Conservation (phyloP, 2,329 filamentous ascomycete species). For the Chalaropsis thielavioides region DNA sequence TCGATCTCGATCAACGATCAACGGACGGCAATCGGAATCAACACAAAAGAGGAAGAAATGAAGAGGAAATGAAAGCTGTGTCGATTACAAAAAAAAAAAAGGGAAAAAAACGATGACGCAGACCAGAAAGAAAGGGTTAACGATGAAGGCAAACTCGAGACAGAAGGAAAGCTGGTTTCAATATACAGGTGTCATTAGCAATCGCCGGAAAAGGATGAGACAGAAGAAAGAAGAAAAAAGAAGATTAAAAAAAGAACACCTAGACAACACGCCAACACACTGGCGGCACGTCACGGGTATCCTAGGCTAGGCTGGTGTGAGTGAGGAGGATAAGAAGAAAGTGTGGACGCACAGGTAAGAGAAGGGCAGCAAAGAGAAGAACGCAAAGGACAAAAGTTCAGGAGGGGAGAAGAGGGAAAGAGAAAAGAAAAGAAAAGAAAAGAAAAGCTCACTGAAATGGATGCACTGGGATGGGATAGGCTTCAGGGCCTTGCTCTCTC, state of each 20-base stretch:
- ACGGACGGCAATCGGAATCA: slow-evolving; percentile 6
- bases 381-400: background rate
- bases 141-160: slow-evolving; percentile 1
- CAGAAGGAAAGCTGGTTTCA: slow-evolving; percentile 17
- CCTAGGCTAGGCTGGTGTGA: background rate
- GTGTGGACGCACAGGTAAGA: background rate
- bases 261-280: background rate
- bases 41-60: slow-evolving; percentile 8
- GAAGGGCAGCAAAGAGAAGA: background rate
- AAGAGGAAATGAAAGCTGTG: slow-evolving; percentile 3
- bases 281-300: background rate
- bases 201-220: slow-evolving; percentile 3
- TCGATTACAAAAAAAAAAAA: background rate
- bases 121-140: slow-evolving; percentile 1
- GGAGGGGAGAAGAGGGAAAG: background rate
- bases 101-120: slow-evolving; percentile 8
- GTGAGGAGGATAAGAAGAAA: background rate
- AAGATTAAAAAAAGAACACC: slow-evolving; percentile 2
- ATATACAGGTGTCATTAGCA: slow-evolving; percentile 24
- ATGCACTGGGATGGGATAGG: background rate
- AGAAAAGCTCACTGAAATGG: background rate
- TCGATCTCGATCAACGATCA: slow-evolving; percentile 8
- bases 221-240: background rate
- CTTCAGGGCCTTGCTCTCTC: background rate
- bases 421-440: too few species aligned